Percentiles rank a stretch among this genome's conserved stretches.
These are phyloP conservation scores for Epichloe typhina DNA, from an alignment of 2,329 filamentous ascomycete species.

Conservation along the genomic window DNA sequence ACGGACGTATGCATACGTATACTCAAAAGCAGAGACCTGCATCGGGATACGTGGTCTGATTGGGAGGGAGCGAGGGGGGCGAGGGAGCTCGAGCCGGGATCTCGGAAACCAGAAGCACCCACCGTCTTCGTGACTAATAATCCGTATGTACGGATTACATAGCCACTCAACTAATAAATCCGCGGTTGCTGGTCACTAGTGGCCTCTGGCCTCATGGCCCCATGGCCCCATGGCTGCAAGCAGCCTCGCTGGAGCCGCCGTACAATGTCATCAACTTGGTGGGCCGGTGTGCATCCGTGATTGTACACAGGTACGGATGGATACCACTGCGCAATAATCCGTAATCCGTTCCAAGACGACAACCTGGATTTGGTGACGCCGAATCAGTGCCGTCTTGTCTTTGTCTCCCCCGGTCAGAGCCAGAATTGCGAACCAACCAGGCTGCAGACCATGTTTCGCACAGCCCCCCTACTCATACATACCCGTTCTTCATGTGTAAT, in stretches of 20 bases:
- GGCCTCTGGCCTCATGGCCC: background rate
- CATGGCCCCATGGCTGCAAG: constrained; percentile 3
- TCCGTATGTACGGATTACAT: no score
- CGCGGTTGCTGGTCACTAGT: no score
- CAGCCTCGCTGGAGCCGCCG: constrained; percentile 7
- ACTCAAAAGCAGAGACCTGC: constrained; percentile 9
- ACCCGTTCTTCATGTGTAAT: background rate
- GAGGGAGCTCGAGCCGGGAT: constrained; percentile 5
- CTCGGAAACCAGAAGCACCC: constrained; percentile 4
- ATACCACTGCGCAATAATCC: background rate
- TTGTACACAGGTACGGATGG: no score
- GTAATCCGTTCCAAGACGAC: background rate
- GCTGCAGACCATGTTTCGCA: no score
- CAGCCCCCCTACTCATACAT: no score
- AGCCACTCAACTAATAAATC: no score
- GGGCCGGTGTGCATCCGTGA: no score
- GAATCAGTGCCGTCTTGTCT: no score
- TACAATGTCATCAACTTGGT: no score
- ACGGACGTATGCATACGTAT: background rate
- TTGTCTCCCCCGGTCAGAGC: background rate
- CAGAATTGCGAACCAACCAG: background rate
- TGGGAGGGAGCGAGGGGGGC: constrained; percentile 3
- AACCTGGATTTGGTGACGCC: no score
- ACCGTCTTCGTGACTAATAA: background rate
- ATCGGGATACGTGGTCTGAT: constrained; percentile 9